phyloP scores from a whole-genome alignment of 768 basidiomycete genomes.

The Hydnomerulius pinastri region DNA sequence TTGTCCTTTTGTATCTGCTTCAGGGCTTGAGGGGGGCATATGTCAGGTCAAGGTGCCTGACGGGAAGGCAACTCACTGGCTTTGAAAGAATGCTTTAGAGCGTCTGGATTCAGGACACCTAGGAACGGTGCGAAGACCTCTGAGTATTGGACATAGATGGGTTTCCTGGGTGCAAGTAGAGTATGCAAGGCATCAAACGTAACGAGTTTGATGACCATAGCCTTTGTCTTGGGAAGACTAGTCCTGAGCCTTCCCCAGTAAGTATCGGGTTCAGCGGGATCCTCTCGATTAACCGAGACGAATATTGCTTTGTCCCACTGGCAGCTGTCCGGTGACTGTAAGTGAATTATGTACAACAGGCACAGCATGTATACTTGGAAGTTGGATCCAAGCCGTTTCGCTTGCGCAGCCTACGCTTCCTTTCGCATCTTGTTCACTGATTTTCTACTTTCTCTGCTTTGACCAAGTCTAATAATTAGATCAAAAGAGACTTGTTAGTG shows the following conservation, averaged over 20 bases:
- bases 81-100: conserved; percentile 61
- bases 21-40: conserved; percentile 36
- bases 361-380: background rate
- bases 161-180: conserved; percentile 65
- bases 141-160: conserved; percentile 64
- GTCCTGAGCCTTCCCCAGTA: background rate
- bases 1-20: conserved; percentile 56
- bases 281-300: too few relatives aligned
- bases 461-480: background rate
- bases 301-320: too few relatives aligned
- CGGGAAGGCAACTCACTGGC: conserved; percentile 38
- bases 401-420: background rate
- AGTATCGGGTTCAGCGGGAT: background rate
- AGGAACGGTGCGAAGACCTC: conserved; percentile 67
- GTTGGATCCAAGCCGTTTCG: background rate
- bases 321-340: too few relatives aligned
- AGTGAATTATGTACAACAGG: background rate
- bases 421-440: background rate
- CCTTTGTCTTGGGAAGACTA: background rate
- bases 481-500: background rate
- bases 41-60: conserved; percentile 1
- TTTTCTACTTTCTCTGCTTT: background rate
- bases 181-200: conserved; percentile 83
- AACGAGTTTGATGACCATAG: conserved; percentile 54
- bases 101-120: conserved; percentile 55